Base-by-base conservation (phyloP, 2,329 filamentous ascomycete species). In the Monilinia vaccinii-corymbosi region DNA sequence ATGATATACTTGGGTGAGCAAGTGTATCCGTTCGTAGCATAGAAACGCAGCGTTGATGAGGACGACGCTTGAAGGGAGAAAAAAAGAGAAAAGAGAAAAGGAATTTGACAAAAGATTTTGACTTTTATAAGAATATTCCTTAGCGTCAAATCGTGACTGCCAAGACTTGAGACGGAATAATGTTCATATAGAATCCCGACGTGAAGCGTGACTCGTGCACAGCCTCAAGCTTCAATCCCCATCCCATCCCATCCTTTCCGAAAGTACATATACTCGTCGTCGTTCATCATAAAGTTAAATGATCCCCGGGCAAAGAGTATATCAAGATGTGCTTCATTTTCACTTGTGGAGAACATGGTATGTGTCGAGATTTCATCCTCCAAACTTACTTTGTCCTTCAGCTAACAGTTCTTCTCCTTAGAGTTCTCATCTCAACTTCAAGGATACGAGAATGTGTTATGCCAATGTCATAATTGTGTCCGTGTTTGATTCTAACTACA, bases 21-120 rank as follows among this genome's bases (percentile, higher is more conserved):
- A 59, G 64, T 23, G 68, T 79, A 79, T 89, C 81, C 78, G 82
- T 84, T 83, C 89, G 87, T 87, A 87, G 89, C 89, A 92, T 91
- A 90, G 89, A 92, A 92, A 92, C 88, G 88, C 88, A 88, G 89
- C 89, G 82, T 89, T 92, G 87, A 84, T 81, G 83, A 87, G 88
- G 88, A 86, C 85, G 87, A 83, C 85, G 84, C 86, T 74, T 73
- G 78, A 68, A 69, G 75, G 73, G 53, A 65, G 57, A 49, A 62
- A 58, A 38, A 53, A 52, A 65, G 57, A 49, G 61, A 56, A 38
- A 56, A 53, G 52, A 56, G 38, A 56, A 53, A 52, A 56, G 48
- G 36, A 21, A 28, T 55, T 42, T n/a, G 0, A 7, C 3, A 28
- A 21, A 51, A 28, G 21, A 8, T 42, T 45, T 18, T n/a, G 16